Percentiles rank a stretch among this genome's conserved stretches.
These are phyloP conservation scores for Francoa sonchifolia DNA, from an alignment of 441 rosid genomes.

Conservation along the genomic window DNA sequence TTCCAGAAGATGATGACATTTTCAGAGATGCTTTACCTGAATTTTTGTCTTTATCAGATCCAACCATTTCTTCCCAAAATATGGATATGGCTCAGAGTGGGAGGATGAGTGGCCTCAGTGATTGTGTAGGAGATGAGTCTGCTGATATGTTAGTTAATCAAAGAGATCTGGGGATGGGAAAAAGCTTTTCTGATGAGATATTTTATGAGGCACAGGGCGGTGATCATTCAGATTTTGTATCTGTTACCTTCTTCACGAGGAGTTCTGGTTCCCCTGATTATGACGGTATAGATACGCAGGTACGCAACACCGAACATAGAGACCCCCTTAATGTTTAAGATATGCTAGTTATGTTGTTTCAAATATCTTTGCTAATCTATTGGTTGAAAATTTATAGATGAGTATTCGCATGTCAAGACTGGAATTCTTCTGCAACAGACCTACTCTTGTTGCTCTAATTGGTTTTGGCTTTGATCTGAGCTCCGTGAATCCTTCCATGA, in stretches of 20 bases:
- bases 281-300: conserved; percentile 93
- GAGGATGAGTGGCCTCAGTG: conserved; percentile 25
- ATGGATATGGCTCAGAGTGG: conserved; percentile 34
- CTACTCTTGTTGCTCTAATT: conserved; percentile 89
- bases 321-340: conserved; percentile 9
- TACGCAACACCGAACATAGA: conserved; percentile 21
- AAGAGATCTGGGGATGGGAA: conserved; percentile 44
- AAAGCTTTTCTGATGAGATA: conserved; percentile 46
- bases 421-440: conserved; percentile 94
- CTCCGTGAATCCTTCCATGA: conserved; percentile 24
- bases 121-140: conserved; percentile 38
- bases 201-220: conserved; percentile 85
- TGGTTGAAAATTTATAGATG: conserved; percentile 56
- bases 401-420: conserved; percentile 90
- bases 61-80: conserved; percentile 34
- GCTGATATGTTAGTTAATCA: conserved; percentile 36
- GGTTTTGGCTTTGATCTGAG: conserved; percentile 83
- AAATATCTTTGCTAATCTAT: conserved; percentile 21
- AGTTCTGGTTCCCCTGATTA: conserved; percentile 76
- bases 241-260: conserved; percentile 65
- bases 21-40: conserved; percentile 92
- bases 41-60: conserved; percentile 56
- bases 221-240: conserved; percentile 71
- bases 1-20: conserved; percentile 73
- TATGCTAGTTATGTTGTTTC: conserved; percentile 7